These are phyloP conservation scores for Alternaria triticina DNA, from an alignment of 2,329 filamentous ascomycete species.

Conservation along the genomic window DNA sequence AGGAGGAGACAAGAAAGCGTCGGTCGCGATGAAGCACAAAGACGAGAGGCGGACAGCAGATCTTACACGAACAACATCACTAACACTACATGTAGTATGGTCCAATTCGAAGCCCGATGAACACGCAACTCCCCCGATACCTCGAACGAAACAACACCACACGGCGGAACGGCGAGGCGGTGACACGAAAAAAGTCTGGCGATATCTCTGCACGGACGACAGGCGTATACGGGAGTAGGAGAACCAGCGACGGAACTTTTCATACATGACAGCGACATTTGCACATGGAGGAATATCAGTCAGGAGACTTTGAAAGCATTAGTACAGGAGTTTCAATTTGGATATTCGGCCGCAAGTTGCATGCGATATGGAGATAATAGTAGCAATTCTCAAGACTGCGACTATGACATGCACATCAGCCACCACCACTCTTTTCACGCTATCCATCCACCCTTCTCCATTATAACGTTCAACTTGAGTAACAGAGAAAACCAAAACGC, in stretches of 20 bases:
- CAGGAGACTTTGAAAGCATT: too few species aligned
- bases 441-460: too few species aligned
- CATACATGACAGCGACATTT: not conserved
- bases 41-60: too few species aligned
- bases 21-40: not conserved
- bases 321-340: not conserved
- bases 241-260: not conserved
- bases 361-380: not conserved
- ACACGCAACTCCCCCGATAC: not conserved
- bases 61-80: not conserved
- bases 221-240: not conserved
- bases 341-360: not conserved
- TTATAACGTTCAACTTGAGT: too few species aligned
- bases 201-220: too few species aligned
- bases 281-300: not conserved
- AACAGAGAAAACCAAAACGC: too few species aligned
- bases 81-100: conserved; percentile 68
- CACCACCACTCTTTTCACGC: too few species aligned
- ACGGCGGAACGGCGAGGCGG: not conserved
- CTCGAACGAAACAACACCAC: not conserved
- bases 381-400: not conserved
- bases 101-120: conserved; percentile 94
- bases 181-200: too few species aligned
- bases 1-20: not conserved
- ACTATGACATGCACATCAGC: too few species aligned